These are phyloP conservation scores for Adansonia madagascariensis DNA, from an alignment of 441 rosid genomes.

Conservation along the genomic window DNA sequence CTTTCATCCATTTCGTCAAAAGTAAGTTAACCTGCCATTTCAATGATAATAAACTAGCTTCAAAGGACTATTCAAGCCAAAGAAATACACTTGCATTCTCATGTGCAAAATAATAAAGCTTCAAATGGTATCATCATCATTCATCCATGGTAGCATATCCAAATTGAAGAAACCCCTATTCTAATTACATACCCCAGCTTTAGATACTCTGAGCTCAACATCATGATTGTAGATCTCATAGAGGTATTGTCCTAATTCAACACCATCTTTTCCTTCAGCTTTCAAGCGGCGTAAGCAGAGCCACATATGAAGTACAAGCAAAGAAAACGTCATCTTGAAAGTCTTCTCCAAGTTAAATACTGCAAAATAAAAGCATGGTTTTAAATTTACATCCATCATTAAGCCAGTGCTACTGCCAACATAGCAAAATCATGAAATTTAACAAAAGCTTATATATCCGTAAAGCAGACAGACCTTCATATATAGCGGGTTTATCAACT, in stretches of 20 bases:
- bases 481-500: constrained; percentile 79
- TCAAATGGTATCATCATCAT: neutral
- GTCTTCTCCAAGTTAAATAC: constrained; percentile 95
- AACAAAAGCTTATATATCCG: neutral
- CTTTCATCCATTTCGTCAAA: constrained; percentile 91
- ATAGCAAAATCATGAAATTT: neutral
- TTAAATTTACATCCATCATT: neutral
- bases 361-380: constrained; percentile 37
- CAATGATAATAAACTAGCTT: constrained; percentile 25
- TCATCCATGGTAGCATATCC: neutral
- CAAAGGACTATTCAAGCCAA: neutral
- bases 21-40: constrained; percentile 82
- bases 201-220: constrained; percentile 84
- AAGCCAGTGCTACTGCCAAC: neutral
- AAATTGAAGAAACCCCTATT: neutral
- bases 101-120: neutral
- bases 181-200: constrained; percentile 77
- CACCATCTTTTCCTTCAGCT: constrained; percentile 91
- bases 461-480: constrained; percentile 59
- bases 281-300: constrained; percentile 79
- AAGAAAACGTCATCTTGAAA: constrained; percentile 73
- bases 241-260: constrained; percentile 84
- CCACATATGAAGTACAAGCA: constrained; percentile 97
- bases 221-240: constrained; percentile 95
- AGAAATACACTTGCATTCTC: neutral